Evolutionary conservation across 306 rosid genomes (phyloP), one percentile per base, ranked within the genome.

Genomic region (Malus sieversii): DNA sequence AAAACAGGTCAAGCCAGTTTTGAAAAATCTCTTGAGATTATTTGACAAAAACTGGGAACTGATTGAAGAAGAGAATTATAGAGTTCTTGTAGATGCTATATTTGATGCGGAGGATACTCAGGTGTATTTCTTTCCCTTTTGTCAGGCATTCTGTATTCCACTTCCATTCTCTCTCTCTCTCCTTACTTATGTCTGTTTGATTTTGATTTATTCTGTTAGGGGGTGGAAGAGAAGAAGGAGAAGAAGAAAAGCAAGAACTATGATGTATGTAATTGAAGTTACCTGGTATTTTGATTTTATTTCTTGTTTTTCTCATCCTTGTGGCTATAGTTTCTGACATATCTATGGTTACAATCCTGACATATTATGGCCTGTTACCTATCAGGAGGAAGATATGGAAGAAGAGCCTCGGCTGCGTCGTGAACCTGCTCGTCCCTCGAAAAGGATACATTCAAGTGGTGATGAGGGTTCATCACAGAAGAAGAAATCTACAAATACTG

Each of bases 1-100:
- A 84, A 75, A 75, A 6, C 81, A 85, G 84, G 92, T 91, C 38
- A 95, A 92, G 66, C 93, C 96, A 1, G 97, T 92, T 18, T 76
- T 92, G 64, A 92, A 89, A 84, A 88, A 79, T 35, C 96, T 95
- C 25, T 77, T 95, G 45, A 88, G 75, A 46, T 71, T 90, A 86
- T 95, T 90, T 84, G 92, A 95, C 32, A 89, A 82, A 73, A 85
- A 92, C 70, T 92, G 99, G 99, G 91, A 82, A 51, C 92, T 95
- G 19, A 95, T 95, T 46, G 99, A 95, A 89, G 92, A 78, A 88
- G 99, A 95, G 85, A 89, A 81, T 71, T 95, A 90, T 73, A 84
- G 97, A 84, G 97, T 66, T 85, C 90, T 95, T 33, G 90, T 88
- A 63, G 97, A 92, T 88, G 93, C 97, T 42, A 88, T 95, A 71